Percentiles rank a stretch among this genome's conserved stretches.
Conservation (phyloP, 2,329 filamentous ascomycete genomes). For the Ustulina deusta region DNA sequence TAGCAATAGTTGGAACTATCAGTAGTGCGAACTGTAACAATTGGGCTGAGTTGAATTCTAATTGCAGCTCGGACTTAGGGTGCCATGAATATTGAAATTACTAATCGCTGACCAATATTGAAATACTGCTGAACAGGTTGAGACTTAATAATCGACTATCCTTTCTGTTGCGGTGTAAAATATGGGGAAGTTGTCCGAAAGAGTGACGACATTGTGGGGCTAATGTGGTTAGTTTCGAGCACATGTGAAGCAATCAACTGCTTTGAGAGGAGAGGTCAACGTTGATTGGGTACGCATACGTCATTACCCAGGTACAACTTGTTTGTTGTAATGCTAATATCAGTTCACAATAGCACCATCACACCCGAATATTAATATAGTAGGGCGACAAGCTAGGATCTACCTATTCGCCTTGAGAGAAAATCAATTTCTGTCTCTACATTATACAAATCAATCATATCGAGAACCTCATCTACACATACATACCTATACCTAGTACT, state of each 20-base stretch:
- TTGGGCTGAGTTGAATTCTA: background rate
- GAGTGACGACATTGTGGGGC: constrained; percentile 20
- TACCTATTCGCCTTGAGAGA: background rate
- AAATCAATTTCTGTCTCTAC: background rate
- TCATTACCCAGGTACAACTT: constrained; percentile 22
- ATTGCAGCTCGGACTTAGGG: background rate
- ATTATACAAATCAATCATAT: background rate
- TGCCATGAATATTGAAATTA: background rate
- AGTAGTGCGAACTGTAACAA: background rate
- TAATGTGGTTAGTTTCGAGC: constrained; percentile 5
- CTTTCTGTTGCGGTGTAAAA: background rate
- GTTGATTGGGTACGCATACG: constrained; percentile 26
- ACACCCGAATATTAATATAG: constrained; percentile 16
- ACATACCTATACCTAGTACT: background rate
- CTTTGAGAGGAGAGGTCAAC: constrained; percentile 13
- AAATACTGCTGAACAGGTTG: no score
- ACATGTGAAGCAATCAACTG: constrained; percentile 5
- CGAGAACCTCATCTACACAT: background rate
- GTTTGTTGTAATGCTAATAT: background rate
- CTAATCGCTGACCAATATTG: background rate
- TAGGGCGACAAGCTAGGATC: background rate
- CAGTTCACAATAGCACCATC: background rate
- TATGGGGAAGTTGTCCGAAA: background rate
- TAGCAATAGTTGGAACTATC: no score
- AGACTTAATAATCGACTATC: background rate